phyloP scores from a whole-genome alignment of 83 land plant species.

The Larix sibirica region DNA sequence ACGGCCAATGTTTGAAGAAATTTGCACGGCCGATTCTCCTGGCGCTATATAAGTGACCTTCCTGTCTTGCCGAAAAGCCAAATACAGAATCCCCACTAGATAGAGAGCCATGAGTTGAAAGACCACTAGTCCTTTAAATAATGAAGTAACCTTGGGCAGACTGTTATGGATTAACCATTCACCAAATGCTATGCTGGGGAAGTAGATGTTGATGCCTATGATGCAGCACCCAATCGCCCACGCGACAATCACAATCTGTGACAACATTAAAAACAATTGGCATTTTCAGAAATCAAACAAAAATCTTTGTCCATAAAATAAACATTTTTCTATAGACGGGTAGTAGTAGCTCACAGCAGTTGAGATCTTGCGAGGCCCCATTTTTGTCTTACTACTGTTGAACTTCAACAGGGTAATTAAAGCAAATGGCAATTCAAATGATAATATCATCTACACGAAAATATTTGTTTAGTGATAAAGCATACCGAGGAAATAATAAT shows the following conservation, averaged over 20 bases:
- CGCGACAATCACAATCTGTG: slow-evolving; percentile 14
- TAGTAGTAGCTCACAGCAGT: slow-evolving; percentile 27
- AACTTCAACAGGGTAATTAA: slow-evolving; percentile 39
- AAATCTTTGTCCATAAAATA: too few relatives aligned
- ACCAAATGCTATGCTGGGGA: not conserved
- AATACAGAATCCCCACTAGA: not conserved
- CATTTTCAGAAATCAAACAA: not conserved
- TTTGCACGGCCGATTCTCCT: not conserved
- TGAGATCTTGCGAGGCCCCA: slow-evolving; percentile 41
- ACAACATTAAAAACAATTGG: not conserved
- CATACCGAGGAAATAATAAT: slow-evolving; percentile 36
- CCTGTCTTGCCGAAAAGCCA: not conserved
- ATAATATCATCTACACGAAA: slow-evolving; percentile 25
- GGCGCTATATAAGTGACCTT: not conserved
- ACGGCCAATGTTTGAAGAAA: not conserved
- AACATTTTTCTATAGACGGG: slow-evolving; percentile 20
- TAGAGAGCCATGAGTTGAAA: slow-evolving; percentile 6
- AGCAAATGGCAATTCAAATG: slow-evolving; percentile 40
- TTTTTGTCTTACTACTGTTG: slow-evolving; percentile 33
- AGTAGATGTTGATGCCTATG: slow-evolving; percentile 22
- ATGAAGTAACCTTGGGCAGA: slow-evolving; percentile 9
- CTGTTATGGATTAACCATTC: slow-evolving; percentile 14
- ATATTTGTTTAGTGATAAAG: not conserved
- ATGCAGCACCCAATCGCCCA: slow-evolving; percentile 12
- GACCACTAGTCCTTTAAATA: not conserved